A percentile compares a stretch with the other conserved stretches of the same genome.
phyloP scores from a whole-genome alignment of 768 basidiomycete genomes.

The Pleurotus giganteus region DNA sequence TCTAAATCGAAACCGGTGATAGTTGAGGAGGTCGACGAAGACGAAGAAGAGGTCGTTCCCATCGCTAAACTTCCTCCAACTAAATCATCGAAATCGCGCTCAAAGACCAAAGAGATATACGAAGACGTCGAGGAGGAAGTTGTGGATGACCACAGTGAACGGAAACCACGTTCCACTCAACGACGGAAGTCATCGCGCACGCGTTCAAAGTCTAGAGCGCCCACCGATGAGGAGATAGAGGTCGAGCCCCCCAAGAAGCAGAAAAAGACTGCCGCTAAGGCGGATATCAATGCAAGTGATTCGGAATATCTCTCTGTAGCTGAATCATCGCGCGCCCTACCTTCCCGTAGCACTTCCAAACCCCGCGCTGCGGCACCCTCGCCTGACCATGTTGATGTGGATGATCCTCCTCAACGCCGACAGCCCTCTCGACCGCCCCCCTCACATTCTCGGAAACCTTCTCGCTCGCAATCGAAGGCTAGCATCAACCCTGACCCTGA shows the following conservation, averaged over 20 bases:
- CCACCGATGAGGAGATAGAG: background rate
- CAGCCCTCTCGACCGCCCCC: background rate
- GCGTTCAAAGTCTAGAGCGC: slow-evolving; percentile 16
- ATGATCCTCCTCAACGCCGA: background rate
- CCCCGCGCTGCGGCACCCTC: background rate
- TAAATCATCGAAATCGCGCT: background rate
- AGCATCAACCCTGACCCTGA: background rate
- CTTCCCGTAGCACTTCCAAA: slow-evolving; percentile 10
- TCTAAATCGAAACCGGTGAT: slow-evolving; percentile 9
- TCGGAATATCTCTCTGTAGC: slow-evolving; percentile 13
- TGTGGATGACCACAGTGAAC: background rate
- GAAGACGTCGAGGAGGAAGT: slow-evolving; percentile 20
- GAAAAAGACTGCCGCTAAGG: background rate
- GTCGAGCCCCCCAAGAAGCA: background rate
- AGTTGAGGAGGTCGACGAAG: slow-evolving; percentile 15
- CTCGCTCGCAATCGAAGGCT: slow-evolving; percentile 1
- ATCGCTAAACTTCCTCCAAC: slow-evolving; percentile 14
- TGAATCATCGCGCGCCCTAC: slow-evolving; percentile 6
- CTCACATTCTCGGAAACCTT: slow-evolving; percentile 3
- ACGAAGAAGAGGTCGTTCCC: slow-evolving; percentile 8
- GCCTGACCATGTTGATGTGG: slow-evolving; percentile 15
- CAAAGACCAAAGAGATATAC: slow-evolving; percentile 15
- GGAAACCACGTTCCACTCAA: slow-evolving; percentile 9
- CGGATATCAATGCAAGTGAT: background rate
- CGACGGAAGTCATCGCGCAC: slow-evolving; percentile 16